Base-by-base conservation (phyloP, 2,329 filamentous ascomycete genomes). In the Colletotrichum lini region DNA sequence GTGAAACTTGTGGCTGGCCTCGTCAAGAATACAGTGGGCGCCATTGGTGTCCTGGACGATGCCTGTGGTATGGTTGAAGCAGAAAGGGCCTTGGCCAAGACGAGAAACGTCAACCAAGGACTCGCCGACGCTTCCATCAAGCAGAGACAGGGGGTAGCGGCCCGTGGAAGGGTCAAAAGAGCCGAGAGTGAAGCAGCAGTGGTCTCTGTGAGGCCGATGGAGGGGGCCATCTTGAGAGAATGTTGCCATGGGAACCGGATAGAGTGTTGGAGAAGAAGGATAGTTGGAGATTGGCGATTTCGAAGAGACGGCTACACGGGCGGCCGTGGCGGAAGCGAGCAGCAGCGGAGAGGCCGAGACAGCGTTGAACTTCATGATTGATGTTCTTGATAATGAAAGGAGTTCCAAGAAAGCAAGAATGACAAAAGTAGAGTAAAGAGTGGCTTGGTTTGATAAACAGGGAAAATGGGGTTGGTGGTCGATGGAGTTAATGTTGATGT, bases 291-390 rank as follows among this genome's bases (percentile, higher is more conserved):
- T n/a, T n/a, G n/a, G n/a, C n/a, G n/a, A n/a, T n/a, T n/a, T n/a
- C n/a, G n/a, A n/a, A n/a, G 5, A 38, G 26, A 10, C 40, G n/a
- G 23, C 45, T 13, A 45, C n/a, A 5, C 4, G 9, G 15, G n/a
- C 45, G n/a, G 40, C 7, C 21, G 35, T 10, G 26, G 13, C 30
- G 13, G 45, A 40, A 30, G 18, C 45, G 15, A 61, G 30, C 42
- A 61, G 44, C 58, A 49, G 13, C 16, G 58, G 18, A 10, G 44
- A 23, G 3, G n/a, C 38, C 21, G 47, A 35, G 45, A 38, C 2
- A n/a, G 45, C 23, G 4, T 13, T 42, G n/a, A 50, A 9, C 45
- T 50, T 61, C 59, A 61, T 61, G 30, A 50, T 50, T 35, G 35
- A 38, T 38, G 42, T 13, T 59, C 2, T 3, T 60, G 10, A 13